A percentile compares a stretch with the other conserved stretches of the same genome.
Evolutionary conservation across 2,329 filamentous ascomycete species (phyloP).

Genomic region (Periconia sp.): DNA sequence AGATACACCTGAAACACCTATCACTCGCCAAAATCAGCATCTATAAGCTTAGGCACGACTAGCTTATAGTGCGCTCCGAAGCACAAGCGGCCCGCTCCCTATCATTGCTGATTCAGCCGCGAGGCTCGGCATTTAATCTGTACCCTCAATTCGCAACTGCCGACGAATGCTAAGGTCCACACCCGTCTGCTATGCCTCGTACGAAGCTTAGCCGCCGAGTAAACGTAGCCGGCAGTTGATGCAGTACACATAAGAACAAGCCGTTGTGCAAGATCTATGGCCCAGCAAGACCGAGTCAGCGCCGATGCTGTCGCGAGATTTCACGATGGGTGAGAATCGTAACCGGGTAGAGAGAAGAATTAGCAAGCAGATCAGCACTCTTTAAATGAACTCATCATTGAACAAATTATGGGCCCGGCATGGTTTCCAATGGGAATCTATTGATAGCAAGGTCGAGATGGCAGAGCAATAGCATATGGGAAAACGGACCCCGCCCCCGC

Average conservation of each 20-base stretch:
- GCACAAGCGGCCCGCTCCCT: constrained; percentile 7
- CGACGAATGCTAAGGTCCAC: constrained; percentile 13
- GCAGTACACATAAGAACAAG: background rate
- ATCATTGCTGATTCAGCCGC: constrained; percentile 6
- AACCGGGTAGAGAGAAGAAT: constrained; percentile 6
- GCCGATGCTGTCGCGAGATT: background rate
- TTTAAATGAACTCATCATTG: constrained; percentile 10
- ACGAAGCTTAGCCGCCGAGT: constrained; percentile 14
- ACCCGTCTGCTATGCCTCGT: constrained; percentile 13
- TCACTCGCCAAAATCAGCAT: no score
- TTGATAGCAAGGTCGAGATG: constrained; percentile 3
- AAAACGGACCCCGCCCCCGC: constrained; percentile 16
- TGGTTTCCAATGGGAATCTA: background rate
- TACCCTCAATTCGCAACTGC: constrained; percentile 15
- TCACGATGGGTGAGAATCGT: background rate
- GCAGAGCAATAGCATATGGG: background rate
- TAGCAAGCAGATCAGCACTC: constrained; percentile 3
- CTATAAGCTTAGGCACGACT: no score
- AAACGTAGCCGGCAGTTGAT: constrained; percentile 17
- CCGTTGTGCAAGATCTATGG: constrained; percentile 1
- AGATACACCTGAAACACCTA: no score
- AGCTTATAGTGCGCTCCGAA: constrained; percentile 3
- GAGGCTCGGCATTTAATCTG: constrained; percentile 11
- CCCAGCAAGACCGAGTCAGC: constrained; percentile 4
- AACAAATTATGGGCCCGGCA: background rate